phyloP scores from a whole-genome alignment of 2,329 filamentous ascomycete species.

The Atkinsonella texensis region DNA sequence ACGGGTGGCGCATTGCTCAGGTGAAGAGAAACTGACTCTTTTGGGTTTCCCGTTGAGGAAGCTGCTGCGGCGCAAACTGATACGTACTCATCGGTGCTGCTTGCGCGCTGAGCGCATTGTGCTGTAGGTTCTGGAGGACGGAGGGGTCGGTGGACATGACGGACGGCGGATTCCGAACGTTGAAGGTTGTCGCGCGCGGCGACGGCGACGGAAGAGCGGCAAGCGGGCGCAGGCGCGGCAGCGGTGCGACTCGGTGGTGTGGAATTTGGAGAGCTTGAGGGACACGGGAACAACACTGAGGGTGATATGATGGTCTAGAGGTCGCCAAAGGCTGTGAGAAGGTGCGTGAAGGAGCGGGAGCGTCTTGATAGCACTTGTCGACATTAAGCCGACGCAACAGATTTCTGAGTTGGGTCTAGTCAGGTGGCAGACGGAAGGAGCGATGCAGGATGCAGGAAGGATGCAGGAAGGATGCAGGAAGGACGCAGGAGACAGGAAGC shows the following conservation, averaged over 20 bases:
- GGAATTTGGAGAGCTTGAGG: background rate
- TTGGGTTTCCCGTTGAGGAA: constrained; percentile 55
- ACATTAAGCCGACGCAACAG: constrained; percentile 18
- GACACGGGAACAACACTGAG: background rate
- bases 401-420: background rate
- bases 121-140: constrained; percentile 50
- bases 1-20: constrained; percentile 12
- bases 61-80: constrained; percentile 55
- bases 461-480: background rate
- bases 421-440: background rate
- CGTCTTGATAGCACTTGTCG: constrained; percentile 8
- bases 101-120: constrained; percentile 39
- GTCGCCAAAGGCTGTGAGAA: background rate
- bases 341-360: background rate
- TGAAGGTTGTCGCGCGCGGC: background rate
- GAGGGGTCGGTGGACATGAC: constrained; percentile 50
- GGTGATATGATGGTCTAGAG: constrained; percentile 1
- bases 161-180: constrained; percentile 6
- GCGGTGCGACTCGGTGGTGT: background rate
- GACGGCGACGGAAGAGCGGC: constrained; percentile 1
- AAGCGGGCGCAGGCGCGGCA: background rate
- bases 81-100: constrained; percentile 53
- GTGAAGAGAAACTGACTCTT: constrained; percentile 51
- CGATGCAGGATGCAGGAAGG: background rate
- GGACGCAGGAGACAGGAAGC: too few relatives aligned